A percentile compares a stretch with the other conserved stretches of the same genome.
Conservation (phyloP, 2,329 filamentous ascomycete genomes). For the Colletotrichum scovillei region DNA sequence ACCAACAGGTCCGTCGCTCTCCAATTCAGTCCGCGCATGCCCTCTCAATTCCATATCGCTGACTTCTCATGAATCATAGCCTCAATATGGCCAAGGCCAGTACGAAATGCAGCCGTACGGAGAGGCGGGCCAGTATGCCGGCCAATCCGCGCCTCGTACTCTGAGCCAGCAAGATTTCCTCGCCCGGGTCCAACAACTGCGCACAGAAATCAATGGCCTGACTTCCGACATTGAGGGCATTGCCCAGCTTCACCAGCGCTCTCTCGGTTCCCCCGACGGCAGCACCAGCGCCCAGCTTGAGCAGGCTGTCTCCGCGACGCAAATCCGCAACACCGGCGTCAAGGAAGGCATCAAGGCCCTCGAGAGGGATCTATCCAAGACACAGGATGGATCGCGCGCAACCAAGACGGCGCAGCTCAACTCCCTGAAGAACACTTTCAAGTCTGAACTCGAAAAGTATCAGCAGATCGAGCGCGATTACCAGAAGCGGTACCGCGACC, state of each 20-base stretch:
- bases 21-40: background rate
- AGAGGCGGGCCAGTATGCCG: constrained; percentile 40
- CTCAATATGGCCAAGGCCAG: constrained; percentile 50
- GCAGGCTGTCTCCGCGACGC: constrained; percentile 75
- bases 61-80: background rate
- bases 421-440: constrained; percentile 78
- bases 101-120: constrained; percentile 68
- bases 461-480: constrained; percentile 78
- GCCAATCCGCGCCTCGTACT: constrained; percentile 38
- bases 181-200: constrained; percentile 72
- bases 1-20: constrained; percentile 51
- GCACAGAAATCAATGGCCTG: constrained; percentile 75
- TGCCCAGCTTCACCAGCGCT: constrained; percentile 76
- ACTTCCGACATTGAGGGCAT: constrained; percentile 76
- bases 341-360: constrained; percentile 83
- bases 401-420: constrained; percentile 78
- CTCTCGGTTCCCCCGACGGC: constrained; percentile 73
- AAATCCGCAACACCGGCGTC: constrained; percentile 79
- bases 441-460: constrained; percentile 77
- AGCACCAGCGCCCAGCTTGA: constrained; percentile 69
- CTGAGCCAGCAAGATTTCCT: constrained; percentile 77
- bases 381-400: constrained; percentile 67
- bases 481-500: constrained; percentile 77
- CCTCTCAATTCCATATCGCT: background rate
- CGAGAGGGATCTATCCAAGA: constrained; percentile 76